These are phyloP conservation scores for Fusarium acutatum DNA, from an alignment of 2,329 filamentous ascomycete genomes.

Conservation along the genomic window DNA sequence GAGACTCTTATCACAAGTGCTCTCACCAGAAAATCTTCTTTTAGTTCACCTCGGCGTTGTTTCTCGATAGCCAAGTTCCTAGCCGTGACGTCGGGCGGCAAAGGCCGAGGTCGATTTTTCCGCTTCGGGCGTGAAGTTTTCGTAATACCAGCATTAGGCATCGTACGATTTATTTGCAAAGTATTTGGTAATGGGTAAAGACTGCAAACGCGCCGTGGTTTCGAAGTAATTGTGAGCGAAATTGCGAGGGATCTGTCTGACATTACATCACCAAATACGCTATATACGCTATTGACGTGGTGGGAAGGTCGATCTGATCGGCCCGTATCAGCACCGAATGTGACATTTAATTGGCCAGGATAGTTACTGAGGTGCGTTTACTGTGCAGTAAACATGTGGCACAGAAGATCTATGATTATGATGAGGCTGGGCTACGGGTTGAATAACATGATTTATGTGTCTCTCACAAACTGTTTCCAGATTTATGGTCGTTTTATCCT, in stretches of 20 bases:
- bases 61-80: slow-evolving; percentile 20
- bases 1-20: background rate
- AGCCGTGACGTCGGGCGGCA: slow-evolving; percentile 12
- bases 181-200: background rate
- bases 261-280: slow-evolving; percentile 4
- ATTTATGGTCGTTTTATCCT: background rate
- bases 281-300: background rate
- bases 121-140: background rate
- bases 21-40: slow-evolving; percentile 6
- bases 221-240: background rate
- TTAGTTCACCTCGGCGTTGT: slow-evolving; percentile 7
- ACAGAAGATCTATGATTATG: background rate
- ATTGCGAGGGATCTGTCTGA: background rate
- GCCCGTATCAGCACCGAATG: background rate
- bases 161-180: background rate
- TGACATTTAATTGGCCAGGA: background rate
- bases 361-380: background rate
- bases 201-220: background rate
- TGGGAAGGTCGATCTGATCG: background rate
- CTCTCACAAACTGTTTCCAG: background rate
- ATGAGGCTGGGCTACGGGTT: background rate
- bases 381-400: background rate
- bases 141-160: background rate
- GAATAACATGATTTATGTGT: background rate
- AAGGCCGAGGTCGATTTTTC: slow-evolving; percentile 5